Base-by-base conservation (phyloP, 164 flowering plant genomes). In the Warburgia ugandensis region DNA sequence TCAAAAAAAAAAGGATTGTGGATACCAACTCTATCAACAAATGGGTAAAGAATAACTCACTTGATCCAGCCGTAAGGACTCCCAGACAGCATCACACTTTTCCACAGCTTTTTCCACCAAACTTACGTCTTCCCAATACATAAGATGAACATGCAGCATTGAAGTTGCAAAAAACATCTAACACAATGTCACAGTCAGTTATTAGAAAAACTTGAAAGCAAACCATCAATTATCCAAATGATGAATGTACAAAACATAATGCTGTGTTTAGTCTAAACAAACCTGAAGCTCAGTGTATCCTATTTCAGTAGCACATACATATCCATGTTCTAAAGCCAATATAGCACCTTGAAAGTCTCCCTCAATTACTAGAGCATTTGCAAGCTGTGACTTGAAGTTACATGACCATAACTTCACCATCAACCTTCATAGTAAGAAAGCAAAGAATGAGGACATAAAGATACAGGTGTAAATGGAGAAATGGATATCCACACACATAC, bases 101-200 rank as follows among this genome's bases (percentile, higher is more conserved):
- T 45, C 62, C 47, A 79, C 73, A 64, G 89, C 84, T 47, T 51
- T 61, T 65, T 76, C 78, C 42, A 86, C 89, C 45, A 57, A 54
- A 58, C 51, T 75, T 21, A 70, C 76, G 59, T 80, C 86, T 40
- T 69, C 77, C 94, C 97, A 91, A 56, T 91, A 92, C 85, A 91
- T 82, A 28, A 91, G 73, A 59, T 72, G 85, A 61, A 86, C 92
- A 37, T 91, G 97, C 61, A 91, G 61, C 27, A 78, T 61, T 25
- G 94, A 82, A 53, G 96, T 73, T 8, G 84, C 85, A 58, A 91
- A 91, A 72, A 84, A 84, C 94, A 86, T 83, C 97, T 86, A 37
- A 37, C 41, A 13, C 16, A 37, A 20, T 37, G 41, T 37, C 41
- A 37, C 41, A 14, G 17, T n/a, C n/a, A n/a, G n/a, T n/a, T 10